These are phyloP conservation scores for Boletus sensibilis DNA, from an alignment of 768 basidiomycete species.

Conservation along the genomic window DNA sequence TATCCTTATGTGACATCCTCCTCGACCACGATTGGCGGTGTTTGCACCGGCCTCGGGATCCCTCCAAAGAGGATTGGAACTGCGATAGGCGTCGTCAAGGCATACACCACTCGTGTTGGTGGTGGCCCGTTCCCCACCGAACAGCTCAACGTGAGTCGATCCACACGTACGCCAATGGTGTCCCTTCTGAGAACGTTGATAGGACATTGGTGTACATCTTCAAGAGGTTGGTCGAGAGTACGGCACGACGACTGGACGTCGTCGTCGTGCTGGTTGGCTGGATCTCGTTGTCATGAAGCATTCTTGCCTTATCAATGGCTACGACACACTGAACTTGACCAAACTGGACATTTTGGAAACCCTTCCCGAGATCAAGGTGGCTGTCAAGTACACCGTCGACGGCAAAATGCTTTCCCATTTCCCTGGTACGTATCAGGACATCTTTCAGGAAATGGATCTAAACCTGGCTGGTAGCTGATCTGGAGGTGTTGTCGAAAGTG, in stretches of 20 bases:
- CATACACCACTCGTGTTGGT: constrained; percentile 98
- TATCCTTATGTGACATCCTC: constrained; percentile 98
- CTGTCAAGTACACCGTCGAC: constrained; percentile 71
- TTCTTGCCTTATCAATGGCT: constrained; percentile 93
- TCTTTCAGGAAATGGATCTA: not conserved
- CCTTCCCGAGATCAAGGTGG: constrained; percentile 86
- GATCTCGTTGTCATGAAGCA: constrained; percentile 94
- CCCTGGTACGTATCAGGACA: constrained; percentile 59
- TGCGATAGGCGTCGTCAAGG: constrained; percentile 92
- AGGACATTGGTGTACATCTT: constrained; percentile 82
- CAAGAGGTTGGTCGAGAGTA: constrained; percentile 94
- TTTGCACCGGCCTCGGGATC: constrained; percentile 96
- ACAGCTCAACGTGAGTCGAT: constrained; percentile 71
- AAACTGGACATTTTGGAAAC: constrained; percentile 92
- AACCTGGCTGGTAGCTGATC: constrained; percentile 57
- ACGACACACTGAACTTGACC: constrained; percentile 89
- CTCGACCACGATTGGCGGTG: constrained; percentile 90
- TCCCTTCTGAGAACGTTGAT: constrained; percentile 4
- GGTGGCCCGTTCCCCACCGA: constrained; percentile 98
- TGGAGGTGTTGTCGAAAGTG: constrained; percentile 74
- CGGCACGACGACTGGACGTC: constrained; percentile 89
- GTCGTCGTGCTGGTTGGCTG: constrained; percentile 95
- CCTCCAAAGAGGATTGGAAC: constrained; percentile 88
- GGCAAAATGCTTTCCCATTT: constrained; percentile 80
- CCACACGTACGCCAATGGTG: not conserved